phyloP scores from a whole-genome alignment of 805 yeast species.

The Starmerella sirachaensis region DNA sequence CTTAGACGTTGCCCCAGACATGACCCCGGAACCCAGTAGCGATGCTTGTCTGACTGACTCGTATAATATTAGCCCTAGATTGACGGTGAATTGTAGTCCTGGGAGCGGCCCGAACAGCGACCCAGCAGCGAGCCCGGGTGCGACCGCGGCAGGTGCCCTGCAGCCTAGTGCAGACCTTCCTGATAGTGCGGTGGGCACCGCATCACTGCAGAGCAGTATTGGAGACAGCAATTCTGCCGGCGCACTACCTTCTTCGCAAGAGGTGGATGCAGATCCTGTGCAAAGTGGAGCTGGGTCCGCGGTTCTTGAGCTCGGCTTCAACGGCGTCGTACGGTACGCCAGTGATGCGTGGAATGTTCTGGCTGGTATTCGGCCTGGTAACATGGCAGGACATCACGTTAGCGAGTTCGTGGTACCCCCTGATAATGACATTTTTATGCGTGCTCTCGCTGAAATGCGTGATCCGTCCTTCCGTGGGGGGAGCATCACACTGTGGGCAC shows the following conservation, averaged over 20 bases:
- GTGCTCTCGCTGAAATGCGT: constrained; percentile 28
- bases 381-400: constrained; percentile 21
- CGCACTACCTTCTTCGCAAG: neutral
- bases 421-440: constrained; percentile 22
- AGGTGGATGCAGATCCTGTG: neutral
- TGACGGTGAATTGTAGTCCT: too few relatives aligned
- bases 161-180: too few relatives aligned
- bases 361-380: constrained; percentile 36
- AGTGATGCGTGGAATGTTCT: constrained; percentile 58
- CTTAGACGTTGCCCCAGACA: too few relatives aligned
- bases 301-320: constrained; percentile 73
- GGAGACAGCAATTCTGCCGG: too few relatives aligned
- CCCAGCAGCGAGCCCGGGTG: too few relatives aligned
- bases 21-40: too few relatives aligned
- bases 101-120: too few relatives aligned
- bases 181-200: too few relatives aligned
- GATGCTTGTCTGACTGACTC: too few relatives aligned
- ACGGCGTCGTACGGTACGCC: constrained; percentile 63
- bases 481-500: constrained; percentile 18
- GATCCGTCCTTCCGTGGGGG: constrained; percentile 19
- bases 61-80: too few relatives aligned
- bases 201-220: too few relatives aligned
- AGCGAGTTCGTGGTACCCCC: constrained; percentile 22
- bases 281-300: constrained; percentile 26
- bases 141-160: too few relatives aligned